phyloP scores from a whole-genome alignment of 2,329 filamentous ascomycete genomes.

The Balansia obtecta region DNA sequence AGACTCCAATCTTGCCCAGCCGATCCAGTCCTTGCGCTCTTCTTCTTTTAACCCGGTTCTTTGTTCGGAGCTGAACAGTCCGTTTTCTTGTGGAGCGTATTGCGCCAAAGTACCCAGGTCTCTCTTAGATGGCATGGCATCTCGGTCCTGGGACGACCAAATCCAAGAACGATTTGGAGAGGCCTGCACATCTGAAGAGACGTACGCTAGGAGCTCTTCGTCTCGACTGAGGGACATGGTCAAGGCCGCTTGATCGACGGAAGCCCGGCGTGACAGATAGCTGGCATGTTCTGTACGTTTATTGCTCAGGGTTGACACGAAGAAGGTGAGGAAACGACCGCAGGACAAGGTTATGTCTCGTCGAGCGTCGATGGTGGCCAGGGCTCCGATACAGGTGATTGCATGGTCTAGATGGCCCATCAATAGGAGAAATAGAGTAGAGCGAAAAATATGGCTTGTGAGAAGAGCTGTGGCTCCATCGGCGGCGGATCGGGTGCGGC shows the following conservation, averaged over 20 bases:
- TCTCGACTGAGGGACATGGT: slow-evolving; percentile 38
- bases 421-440: slow-evolving; percentile 66
- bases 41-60: slow-evolving; percentile 41
- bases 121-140: slow-evolving; percentile 17
- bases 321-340: slow-evolving; percentile 72
- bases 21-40: slow-evolving; percentile 59
- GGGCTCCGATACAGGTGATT: slow-evolving; percentile 57
- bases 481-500: slow-evolving; percentile 50
- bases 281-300: slow-evolving; percentile 35
- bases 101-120: slow-evolving; percentile 8
- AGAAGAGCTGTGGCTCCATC: slow-evolving; percentile 62
- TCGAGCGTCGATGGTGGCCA: slow-evolving; percentile 56
- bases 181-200: slow-evolving; percentile 76
- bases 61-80: slow-evolving; percentile 32
- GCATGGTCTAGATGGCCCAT: slow-evolving; percentile 62
- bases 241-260: slow-evolving; percentile 20
- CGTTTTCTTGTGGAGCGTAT: slow-evolving; percentile 19
- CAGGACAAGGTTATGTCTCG: slow-evolving; percentile 66
- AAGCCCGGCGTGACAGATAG: slow-evolving; percentile 23
- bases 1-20: slow-evolving; percentile 63
- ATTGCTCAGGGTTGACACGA: slow-evolving; percentile 52
- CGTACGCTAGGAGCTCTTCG: slow-evolving; percentile 80
- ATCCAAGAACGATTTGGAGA: slow-evolving; percentile 70
- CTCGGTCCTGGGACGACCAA: slow-evolving; percentile 54
- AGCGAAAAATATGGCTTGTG: slow-evolving; percentile 79